Evolutionary conservation across 257 asterid species (phyloP), one percentile per base, ranked within the genome.

Genomic region (Solanum sejunctum): DNA sequence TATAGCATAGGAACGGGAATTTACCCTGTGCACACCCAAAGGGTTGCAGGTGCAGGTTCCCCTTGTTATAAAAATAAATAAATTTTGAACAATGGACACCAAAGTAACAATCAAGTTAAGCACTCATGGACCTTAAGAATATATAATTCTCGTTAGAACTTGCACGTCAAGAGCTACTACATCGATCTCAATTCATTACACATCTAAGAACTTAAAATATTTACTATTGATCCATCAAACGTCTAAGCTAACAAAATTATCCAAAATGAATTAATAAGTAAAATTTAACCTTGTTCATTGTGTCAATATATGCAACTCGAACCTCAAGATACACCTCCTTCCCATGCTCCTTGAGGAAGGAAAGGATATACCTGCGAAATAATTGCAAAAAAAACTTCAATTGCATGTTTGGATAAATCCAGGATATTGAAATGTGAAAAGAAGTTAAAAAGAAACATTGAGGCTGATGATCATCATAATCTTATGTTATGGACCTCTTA

Each of bases 291-390:
- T 94, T 97, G 86, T 92, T 97, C 99, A 97, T 95, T 86, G 99
- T 97, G 89, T 97, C 98, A 87, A 93, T 90, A 89, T 97, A 97
- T 86, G 99, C 98, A 63, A 98, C 94, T 87, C 96, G 98, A 84
- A 97, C 93, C 88, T 97, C 99, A 81, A 89, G 87, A 90, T 93
- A 92, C 71, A 95, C 95, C 87, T 97, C 99, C 85, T 91, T 95
- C 71, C 98, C 98, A 51, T 97, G 98, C 87, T 94, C 99, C 91
- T 94, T 97, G 73, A 97, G 98, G 87, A 97, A 97, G 63, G 89
- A 87, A 87, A 94, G 91, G 80, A 94, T 91, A 85, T 92, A 97
- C 91, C 99, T 95, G 93, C 89, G 56, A 18, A 69, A n/a, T 83
- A 73, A 78, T 52, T 52, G 63, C 83, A 51, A 78, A 75, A 17